Conservation (phyloP, 179 eudicot genomes). For the Heliamphora pulchella region DNA sequence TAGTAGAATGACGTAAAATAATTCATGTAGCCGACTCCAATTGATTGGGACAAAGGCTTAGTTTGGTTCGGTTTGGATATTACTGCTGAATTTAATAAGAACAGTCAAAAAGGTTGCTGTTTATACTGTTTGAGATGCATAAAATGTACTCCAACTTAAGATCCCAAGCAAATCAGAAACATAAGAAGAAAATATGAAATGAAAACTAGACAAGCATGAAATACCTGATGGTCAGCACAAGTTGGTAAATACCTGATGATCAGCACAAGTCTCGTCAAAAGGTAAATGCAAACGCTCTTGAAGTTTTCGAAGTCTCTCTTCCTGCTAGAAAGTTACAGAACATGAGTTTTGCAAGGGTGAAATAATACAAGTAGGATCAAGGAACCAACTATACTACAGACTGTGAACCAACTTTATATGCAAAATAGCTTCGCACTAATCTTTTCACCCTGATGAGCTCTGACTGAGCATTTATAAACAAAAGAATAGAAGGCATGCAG, state of each 20-base stretch:
- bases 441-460: background rate
- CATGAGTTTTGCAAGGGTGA: background rate
- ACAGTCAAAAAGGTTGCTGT: background rate
- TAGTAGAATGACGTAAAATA: no score
- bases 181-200: conserved; percentile 6
- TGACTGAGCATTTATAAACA: background rate
- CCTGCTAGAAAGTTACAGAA: conserved; percentile 36
- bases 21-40: no score
- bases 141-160: background rate
- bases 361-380: background rate
- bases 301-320: conserved; percentile 51
- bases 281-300: conserved; percentile 53
- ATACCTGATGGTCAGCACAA: conserved; percentile 52
- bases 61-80: no score
- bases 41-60: no score
- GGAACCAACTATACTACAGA: background rate
- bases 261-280: conserved; percentile 60
- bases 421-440: background rate
- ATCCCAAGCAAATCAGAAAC: background rate
- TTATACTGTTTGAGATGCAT: background rate
- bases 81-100: background rate
- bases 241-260: conserved; percentile 57
- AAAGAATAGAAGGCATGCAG: background rate
- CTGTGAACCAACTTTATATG: background rate
- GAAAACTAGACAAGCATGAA: conserved; percentile 8